A percentile compares a stretch with the other conserved stretches of the same genome.
phyloP scores from a whole-genome alignment of 1,284 basidiomycete species.

The Mycosarcoma mackinlayi region DNA sequence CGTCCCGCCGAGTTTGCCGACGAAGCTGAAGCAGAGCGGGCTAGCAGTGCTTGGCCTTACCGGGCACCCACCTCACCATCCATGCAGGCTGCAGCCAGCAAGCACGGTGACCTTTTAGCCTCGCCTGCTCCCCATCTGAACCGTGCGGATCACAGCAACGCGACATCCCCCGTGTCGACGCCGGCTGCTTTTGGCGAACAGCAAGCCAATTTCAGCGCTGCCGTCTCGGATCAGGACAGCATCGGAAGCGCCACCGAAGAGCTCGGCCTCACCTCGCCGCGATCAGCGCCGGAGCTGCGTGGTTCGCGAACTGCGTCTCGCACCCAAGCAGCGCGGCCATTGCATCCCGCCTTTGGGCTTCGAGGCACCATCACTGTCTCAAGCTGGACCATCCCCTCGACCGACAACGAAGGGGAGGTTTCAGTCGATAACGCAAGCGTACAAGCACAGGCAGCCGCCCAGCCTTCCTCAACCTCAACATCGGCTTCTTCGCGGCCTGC shows the following conservation, averaged over 20 bases:
- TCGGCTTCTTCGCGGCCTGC: constrained; percentile 50
- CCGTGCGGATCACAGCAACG: constrained; percentile 9
- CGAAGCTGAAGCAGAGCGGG: constrained; percentile 32
- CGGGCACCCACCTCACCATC: constrained; percentile 22
- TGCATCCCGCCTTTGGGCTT: constrained; percentile 44
- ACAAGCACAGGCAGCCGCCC: neutral
- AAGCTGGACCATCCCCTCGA: constrained; percentile 36
- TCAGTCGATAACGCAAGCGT: constrained; percentile 12
- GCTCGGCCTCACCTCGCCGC: constrained; percentile 37
- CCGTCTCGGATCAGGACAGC: constrained; percentile 35
- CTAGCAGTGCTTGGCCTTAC: constrained; percentile 22
- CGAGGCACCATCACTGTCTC: constrained; percentile 41
- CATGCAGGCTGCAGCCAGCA: constrained; percentile 9
- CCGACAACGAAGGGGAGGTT: constrained; percentile 16
- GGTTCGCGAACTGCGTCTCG: constrained; percentile 13
- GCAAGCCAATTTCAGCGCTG: constrained; percentile 26
- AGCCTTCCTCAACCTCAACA: constrained; percentile 22
- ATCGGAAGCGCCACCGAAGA: constrained; percentile 23
- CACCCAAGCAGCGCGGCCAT: constrained; percentile 16
- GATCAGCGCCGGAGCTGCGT: constrained; percentile 43
- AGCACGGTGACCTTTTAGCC: constrained; percentile 11
- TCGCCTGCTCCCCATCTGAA: constrained; percentile 3
- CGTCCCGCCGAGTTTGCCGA: constrained; percentile 50
- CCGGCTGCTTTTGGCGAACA: constrained; percentile 41
- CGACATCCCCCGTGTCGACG: constrained; percentile 38